A percentile compares a stretch with the other conserved stretches of the same genome.
Evolutionary conservation across 1,139 yeast species (phyloP).

Genomic region (Saccharomyces hybrid): DNA sequence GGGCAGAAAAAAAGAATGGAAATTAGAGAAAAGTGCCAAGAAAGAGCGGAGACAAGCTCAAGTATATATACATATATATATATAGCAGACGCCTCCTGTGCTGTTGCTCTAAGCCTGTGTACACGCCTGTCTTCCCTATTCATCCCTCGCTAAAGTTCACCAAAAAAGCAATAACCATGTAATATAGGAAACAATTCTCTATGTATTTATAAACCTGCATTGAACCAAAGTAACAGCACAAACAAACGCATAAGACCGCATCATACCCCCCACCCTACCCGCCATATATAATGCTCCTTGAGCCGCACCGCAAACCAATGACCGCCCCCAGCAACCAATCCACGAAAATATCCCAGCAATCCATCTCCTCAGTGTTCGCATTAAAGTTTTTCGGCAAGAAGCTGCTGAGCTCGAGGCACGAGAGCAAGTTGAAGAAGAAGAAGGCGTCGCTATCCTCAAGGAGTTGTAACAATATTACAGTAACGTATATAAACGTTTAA

Average conservation of each 20-base stretch:
- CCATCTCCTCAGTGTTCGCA: conserved; percentile 11
- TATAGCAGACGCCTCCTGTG: neutral
- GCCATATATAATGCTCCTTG: neutral
- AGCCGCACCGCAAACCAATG: neutral
- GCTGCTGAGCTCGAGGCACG: conserved; percentile 11
- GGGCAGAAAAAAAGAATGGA: neutral
- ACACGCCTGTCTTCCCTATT: neutral
- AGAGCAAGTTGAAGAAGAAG: neutral
- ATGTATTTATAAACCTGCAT: conserved; percentile 1
- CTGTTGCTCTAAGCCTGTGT: neutral
- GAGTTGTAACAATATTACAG: neutral
- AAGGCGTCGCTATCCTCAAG: neutral
- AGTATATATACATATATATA: neutral
- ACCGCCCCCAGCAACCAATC: conserved; percentile 3
- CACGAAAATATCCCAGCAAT: conserved; percentile 4
- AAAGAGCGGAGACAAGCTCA: neutral
- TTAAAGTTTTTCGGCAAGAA: conserved; percentile 19
- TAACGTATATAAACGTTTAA: neutral
- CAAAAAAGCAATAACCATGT: neutral
- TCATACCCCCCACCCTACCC: neutral
- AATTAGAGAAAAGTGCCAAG: neutral
- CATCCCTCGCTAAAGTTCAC: neutral
- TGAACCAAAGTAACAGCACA: neutral
- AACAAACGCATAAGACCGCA: neutral
- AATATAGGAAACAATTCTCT: neutral